Evolutionary conservation across 208 protist species (phyloP).

Genomic region (Angomonas deanei): DNA sequence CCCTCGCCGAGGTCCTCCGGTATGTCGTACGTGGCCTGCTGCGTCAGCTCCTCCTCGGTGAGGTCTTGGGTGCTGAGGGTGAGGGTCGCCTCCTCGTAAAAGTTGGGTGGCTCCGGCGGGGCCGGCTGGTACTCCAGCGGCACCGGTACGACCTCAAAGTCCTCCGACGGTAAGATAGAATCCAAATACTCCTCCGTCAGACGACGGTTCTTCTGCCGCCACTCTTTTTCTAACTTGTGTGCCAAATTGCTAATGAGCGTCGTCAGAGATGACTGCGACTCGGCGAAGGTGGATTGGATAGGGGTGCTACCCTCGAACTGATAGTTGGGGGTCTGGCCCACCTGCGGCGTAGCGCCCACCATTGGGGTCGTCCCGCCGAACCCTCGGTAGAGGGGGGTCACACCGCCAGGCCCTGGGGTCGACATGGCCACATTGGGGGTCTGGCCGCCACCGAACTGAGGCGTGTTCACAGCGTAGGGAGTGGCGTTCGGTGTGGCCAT

Average conservation of each 20-base stretch:
- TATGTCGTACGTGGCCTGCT: constrained; percentile 66
- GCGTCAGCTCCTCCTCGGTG: neutral
- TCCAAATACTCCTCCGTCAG: constrained; percentile 79
- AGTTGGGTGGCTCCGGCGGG: constrained; percentile 80
- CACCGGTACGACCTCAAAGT: constrained; percentile 66
- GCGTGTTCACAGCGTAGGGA: constrained; percentile 53
- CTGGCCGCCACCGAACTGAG: constrained; percentile 22
- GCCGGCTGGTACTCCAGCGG: constrained; percentile 80
- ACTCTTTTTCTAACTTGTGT: constrained; percentile 76
- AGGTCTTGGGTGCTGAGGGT: constrained; percentile 53
- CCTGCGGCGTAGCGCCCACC: constrained; percentile 31
- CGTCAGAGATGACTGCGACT: constrained; percentile 20
- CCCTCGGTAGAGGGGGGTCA: constrained; percentile 48
- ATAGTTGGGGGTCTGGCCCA: constrained; percentile 82
- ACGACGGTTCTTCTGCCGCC: constrained; percentile 78
- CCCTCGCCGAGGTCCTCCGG: constrained; percentile 79
- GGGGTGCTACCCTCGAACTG: constrained; percentile 82
- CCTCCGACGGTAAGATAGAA: constrained; percentile 53
- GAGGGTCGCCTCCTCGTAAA: constrained; percentile 76
- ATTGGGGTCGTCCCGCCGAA: constrained; percentile 34
- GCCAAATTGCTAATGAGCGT: constrained; percentile 69
- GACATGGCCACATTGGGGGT: neutral
- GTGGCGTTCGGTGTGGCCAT: constrained; percentile 61
- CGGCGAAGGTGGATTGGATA: constrained; percentile 74
- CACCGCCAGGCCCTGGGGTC: constrained; percentile 10